Base-by-base conservation (phyloP, 345 rosid species). In the Laguncularia racemosa region DNA sequence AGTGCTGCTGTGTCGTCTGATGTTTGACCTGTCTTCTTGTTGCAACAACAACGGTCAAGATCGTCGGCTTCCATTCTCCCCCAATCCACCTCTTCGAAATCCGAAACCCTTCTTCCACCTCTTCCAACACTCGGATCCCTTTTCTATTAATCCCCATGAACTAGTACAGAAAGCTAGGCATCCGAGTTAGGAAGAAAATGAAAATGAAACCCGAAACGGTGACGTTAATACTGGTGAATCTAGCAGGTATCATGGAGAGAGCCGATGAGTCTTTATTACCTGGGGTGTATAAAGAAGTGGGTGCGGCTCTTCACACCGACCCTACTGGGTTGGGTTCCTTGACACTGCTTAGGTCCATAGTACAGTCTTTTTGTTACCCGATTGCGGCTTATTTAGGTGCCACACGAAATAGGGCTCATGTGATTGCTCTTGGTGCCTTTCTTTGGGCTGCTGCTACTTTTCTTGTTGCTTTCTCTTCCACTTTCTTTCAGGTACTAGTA, bases 211-310 rank as follows among this genome's bases (percentile, higher is more conserved):
- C 84, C 43, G 93, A 84, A 66, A 65, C 77, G 58, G 17, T 84
- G 70, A 89, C 91, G 47, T 65, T 89, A 67, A 17, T 81, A 56
- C 91, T 92, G 53, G 95, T 89, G 68, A 86, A 92, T 69, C 72
- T 92, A 11, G 96, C 95, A 2, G 87, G 81, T 50, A 86, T 92
- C 54, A 83, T 89, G 98, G 91, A 92, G 75, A 74, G 89, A 70
- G 93, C 98, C 5, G 98, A 92, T 54, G 95, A 92, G 65, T 86
- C 96, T 3, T 59, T 92, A 43, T 77, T 89, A 55, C 96, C 96
- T 1, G 91, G 96, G 14, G 98, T 92, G 18, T 89, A 89, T 75
- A 84, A 76, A 71, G 96, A 92, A 62, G 91, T 92, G n/a, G 96
- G 96, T 0, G 90, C 75, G 0, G 96, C 88, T 59, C 77, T 92